These are phyloP conservation scores for Cystobasidium tubakii DNA, from an alignment of 768 basidiomycete species.

Conservation along the genomic window DNA sequence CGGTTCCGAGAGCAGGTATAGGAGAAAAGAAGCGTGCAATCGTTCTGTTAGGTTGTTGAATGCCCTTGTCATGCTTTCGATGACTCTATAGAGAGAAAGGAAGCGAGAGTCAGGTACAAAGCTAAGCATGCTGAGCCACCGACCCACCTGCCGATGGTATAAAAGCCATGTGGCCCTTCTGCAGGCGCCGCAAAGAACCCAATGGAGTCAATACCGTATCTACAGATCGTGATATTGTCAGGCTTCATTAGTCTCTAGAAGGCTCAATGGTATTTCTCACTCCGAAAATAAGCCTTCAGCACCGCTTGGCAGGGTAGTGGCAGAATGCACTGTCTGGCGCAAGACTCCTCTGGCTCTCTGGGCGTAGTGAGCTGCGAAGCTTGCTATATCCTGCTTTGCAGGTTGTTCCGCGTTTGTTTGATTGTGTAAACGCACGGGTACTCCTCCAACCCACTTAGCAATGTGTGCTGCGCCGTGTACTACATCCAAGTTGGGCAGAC, in stretches of 20 bases:
- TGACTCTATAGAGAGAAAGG: conserved; percentile 56
- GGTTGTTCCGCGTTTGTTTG: conserved; percentile 48
- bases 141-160: conserved; percentile 76
- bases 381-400: not conserved
- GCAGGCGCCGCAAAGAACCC: conserved; percentile 85
- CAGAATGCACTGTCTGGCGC: conserved; percentile 68
- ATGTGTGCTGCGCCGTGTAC: conserved; percentile 67
- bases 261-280: conserved; percentile 51
- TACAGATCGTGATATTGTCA: conserved; percentile 46
- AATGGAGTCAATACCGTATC: conserved; percentile 89
- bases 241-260: not conserved
- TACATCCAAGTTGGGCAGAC: conserved; percentile 91
- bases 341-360: conserved; percentile 62
- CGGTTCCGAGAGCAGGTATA: conserved; percentile 70
- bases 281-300: conserved; percentile 84
- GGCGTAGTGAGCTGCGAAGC: conserved; percentile 28
- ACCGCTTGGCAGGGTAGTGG: conserved; percentile 72
- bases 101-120: conserved; percentile 5
- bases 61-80: conserved; percentile 83
- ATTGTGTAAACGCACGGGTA: conserved; percentile 76
- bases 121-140: not conserved
- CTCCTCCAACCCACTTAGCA: conserved; percentile 57
- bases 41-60: conserved; percentile 92
- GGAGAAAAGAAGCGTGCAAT: conserved; percentile 95
- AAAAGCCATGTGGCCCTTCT: conserved; percentile 87